These are phyloP conservation scores for Scutellaria minor DNA, from an alignment of 257 asterid genomes.

Conservation along the genomic window DNA sequence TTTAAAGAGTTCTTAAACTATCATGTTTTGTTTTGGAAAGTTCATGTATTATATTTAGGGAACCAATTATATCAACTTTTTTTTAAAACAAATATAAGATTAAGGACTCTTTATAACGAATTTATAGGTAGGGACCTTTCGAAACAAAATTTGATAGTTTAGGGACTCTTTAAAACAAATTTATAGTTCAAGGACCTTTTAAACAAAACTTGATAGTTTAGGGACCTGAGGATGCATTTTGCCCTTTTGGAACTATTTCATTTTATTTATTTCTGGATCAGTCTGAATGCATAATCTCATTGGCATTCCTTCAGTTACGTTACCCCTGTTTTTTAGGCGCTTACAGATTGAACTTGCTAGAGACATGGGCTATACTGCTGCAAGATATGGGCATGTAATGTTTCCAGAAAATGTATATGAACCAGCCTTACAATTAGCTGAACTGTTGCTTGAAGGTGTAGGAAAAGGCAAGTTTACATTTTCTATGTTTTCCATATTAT, in stretches of 20 bases:
- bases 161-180: too few species aligned
- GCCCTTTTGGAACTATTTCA: background rate
- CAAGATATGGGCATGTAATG: constrained; percentile 98
- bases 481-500: background rate
- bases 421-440: constrained; percentile 90
- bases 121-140: too few species aligned
- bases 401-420: constrained; percentile 98
- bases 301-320: constrained; percentile 49
- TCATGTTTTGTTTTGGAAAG: too few species aligned
- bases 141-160: too few species aligned
- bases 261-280: constrained; percentile 23
- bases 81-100: too few species aligned
- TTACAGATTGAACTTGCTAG: constrained; percentile 98
- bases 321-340: constrained; percentile 67
- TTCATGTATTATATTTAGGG: too few species aligned
- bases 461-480: constrained; percentile 70
- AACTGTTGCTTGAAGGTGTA: constrained; percentile 87
- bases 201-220: too few species aligned
- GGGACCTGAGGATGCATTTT: too few species aligned
- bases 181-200: too few species aligned
- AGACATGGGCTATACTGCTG: constrained; percentile 92
- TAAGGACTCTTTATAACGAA: too few species aligned
- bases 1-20: too few species aligned
- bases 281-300: constrained; percentile 27
- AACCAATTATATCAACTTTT: too few species aligned